These are phyloP conservation scores for Cladophialophora yegresii DNA, from an alignment of 2,329 filamentous ascomycete genomes.

Conservation along the genomic window DNA sequence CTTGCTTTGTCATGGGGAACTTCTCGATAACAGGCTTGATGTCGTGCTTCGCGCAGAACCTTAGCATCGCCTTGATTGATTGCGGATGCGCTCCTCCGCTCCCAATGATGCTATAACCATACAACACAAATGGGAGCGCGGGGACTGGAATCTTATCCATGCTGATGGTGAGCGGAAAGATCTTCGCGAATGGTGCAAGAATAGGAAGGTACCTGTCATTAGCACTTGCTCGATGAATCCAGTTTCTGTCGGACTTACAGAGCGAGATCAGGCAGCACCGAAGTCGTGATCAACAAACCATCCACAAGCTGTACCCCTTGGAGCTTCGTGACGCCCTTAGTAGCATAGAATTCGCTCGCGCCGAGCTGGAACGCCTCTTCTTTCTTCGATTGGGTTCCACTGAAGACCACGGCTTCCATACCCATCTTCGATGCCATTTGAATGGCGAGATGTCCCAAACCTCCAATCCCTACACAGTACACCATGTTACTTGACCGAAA, in stretches of 20 bases:
- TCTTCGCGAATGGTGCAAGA: conserved; percentile 40
- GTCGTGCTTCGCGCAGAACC: conserved; percentile 62
- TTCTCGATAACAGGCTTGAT: conserved; percentile 68
- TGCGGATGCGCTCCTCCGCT: conserved; percentile 46
- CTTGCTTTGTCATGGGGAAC: conserved; percentile 58
- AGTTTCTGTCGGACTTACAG: conserved; percentile 35
- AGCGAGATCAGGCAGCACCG: conserved; percentile 44
- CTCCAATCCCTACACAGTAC: conserved; percentile 59
- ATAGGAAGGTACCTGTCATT: conserved; percentile 37
- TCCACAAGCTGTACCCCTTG: conserved; percentile 25
- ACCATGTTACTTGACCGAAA: neutral
- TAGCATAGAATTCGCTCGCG: conserved; percentile 64
- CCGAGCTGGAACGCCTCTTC: conserved; percentile 66
- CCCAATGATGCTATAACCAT: conserved; percentile 24
- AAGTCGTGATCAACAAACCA: conserved; percentile 45
- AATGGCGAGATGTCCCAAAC: conserved; percentile 73
- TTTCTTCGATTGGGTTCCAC: conserved; percentile 64
- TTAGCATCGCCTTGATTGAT: conserved; percentile 64
- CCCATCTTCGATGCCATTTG: conserved; percentile 77
- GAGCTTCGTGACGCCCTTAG: conserved; percentile 48
- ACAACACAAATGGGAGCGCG: conserved; percentile 17
- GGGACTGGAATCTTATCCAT: conserved; percentile 27
- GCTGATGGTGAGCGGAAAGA: conserved; percentile 43
- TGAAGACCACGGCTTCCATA: conserved; percentile 60
- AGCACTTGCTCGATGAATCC: neutral